Conservation (phyloP, 2,329 filamentous ascomycete species). For the Fusarium napiforme region DNA sequence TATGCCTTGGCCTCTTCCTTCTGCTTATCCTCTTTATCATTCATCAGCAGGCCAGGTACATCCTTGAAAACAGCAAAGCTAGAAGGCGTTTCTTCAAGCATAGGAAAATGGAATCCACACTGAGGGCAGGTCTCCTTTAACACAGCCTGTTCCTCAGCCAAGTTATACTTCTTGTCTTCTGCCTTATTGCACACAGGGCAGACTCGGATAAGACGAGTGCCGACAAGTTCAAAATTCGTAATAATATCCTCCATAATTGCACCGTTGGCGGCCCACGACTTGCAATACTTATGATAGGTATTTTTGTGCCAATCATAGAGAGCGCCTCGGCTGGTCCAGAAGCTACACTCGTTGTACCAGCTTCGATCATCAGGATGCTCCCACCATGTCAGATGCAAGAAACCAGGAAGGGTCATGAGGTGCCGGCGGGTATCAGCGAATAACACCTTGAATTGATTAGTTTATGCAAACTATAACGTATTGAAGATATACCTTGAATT, state of each 20-base stretch:
- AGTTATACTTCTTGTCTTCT: slow-evolving; percentile 36
- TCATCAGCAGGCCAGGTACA: neutral
- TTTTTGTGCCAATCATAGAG: slow-evolving; percentile 38
- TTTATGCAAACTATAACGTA: accelerated
- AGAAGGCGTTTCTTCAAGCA: slow-evolving; percentile 29
- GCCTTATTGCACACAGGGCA: slow-evolving; percentile 34
- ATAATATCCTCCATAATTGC: slow-evolving; percentile 40
- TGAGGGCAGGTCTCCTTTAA: slow-evolving; percentile 29
- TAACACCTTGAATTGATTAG: neutral
- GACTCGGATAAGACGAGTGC: slow-evolving; percentile 27
- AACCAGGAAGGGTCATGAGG: slow-evolving; percentile 23
- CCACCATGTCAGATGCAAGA: slow-evolving; percentile 31
- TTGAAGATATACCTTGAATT: slow-evolving; percentile 10
- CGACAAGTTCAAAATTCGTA: slow-evolving; percentile 36
- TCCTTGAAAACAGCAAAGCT: slow-evolving; percentile 33
- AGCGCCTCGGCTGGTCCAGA: slow-evolving; percentile 32
- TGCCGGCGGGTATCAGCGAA: slow-evolving; percentile 29
- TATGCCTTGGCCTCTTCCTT: neutral
- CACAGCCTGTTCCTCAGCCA: slow-evolving; percentile 34
- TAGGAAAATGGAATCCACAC: slow-evolving; percentile 32
- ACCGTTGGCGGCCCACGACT: slow-evolving; percentile 25
- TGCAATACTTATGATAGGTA: slow-evolving; percentile 37
- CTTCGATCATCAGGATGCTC: slow-evolving; percentile 26
- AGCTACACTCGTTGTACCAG: slow-evolving; percentile 37
- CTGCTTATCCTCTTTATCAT: neutral